These are phyloP conservation scores for Spongispora temasekensis DNA, from an alignment of 1,284 basidiomycete genomes.

Conservation along the genomic window DNA sequence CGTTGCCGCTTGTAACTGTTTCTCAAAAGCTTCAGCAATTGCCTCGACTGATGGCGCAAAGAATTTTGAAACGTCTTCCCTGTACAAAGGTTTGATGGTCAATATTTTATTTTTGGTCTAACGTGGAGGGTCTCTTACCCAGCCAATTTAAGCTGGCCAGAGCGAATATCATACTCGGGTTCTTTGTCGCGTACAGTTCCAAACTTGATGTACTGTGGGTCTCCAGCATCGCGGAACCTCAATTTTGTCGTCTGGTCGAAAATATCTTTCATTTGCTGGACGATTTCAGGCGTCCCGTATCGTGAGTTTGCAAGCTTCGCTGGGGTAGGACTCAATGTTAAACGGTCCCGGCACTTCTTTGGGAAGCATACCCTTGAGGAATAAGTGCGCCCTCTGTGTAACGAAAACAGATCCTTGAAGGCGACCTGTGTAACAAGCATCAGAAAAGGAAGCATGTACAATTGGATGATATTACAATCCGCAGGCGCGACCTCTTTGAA, in stretches of 20 bases:
- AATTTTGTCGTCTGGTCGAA: slow-evolving; percentile 54
- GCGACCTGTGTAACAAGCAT: slow-evolving; percentile 20
- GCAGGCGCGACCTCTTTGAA: slow-evolving; percentile 43
- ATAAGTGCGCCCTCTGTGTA: slow-evolving; percentile 39
- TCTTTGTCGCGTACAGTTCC: slow-evolving; percentile 48
- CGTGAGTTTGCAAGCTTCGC: slow-evolving; percentile 35
- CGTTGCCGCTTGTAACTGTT: slow-evolving; percentile 30
- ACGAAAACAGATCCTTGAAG: slow-evolving; percentile 44
- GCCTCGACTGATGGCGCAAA: slow-evolving; percentile 48
- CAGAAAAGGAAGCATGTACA: not conserved
- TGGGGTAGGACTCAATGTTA: slow-evolving; percentile 19
- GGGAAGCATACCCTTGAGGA: slow-evolving; percentile 35
- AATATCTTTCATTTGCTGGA: slow-evolving; percentile 42
- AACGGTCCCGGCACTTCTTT: no score
- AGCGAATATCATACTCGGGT: slow-evolving; percentile 41
- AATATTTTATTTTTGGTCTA: not conserved
- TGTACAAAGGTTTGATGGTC: slow-evolving; percentile 7
- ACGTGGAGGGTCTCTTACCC: slow-evolving; percentile 38
- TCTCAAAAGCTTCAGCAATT: slow-evolving; percentile 40
- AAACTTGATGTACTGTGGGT: slow-evolving; percentile 49
- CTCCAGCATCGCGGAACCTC: slow-evolving; percentile 41
- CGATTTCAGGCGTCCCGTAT: slow-evolving; percentile 33
- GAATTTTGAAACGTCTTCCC: slow-evolving; percentile 42
- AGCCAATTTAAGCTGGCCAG: slow-evolving; percentile 45
- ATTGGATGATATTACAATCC: slow-evolving; percentile 36